phyloP scores from a whole-genome alignment of 768 basidiomycete species.

The Boletales sp. region DNA sequence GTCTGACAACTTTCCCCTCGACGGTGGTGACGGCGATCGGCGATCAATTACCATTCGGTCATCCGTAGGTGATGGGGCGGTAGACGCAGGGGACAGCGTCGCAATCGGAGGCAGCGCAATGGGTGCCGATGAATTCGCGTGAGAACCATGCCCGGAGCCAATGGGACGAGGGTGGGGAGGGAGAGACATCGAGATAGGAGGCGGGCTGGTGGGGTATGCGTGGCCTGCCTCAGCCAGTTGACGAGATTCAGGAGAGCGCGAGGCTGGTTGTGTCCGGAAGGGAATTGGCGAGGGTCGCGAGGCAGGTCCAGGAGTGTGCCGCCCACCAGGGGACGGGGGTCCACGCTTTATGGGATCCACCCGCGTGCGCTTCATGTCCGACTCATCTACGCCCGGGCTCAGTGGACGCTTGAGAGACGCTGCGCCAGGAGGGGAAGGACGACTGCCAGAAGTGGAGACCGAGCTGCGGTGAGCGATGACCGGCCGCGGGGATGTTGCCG shows the following conservation, averaged over 20 bases:
- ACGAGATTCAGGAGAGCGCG: constrained; percentile 67
- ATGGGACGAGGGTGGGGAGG: constrained; percentile 76
- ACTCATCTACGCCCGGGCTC: constrained; percentile 64
- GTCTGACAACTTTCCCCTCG: constrained; percentile 52
- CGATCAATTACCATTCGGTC: constrained; percentile 35
- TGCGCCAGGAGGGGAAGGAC: constrained; percentile 56
- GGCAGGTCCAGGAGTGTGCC: constrained; percentile 55
- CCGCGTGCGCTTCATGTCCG: constrained; percentile 60
- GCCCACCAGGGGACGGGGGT: constrained; percentile 48
- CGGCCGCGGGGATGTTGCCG: constrained; percentile 45
- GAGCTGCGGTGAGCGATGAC: constrained; percentile 58
- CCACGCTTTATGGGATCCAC: constrained; percentile 52
- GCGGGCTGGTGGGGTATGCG: constrained; percentile 44
- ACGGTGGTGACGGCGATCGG: constrained; percentile 47
- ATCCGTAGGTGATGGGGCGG: constrained; percentile 50
- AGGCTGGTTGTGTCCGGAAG: constrained; percentile 66
- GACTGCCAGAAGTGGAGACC: constrained; percentile 62
- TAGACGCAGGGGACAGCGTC: constrained; percentile 60
- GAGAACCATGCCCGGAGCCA: constrained; percentile 47
- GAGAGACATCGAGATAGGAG: constrained; percentile 56
- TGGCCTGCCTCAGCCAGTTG: constrained; percentile 33
- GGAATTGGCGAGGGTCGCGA: constrained; percentile 69
- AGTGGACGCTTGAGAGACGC: constrained; percentile 61
- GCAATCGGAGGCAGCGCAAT: constrained; percentile 70
- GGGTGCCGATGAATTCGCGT: constrained; percentile 32